These are phyloP conservation scores for Hygrophila difformis DNA, from an alignment of 257 asterid species.

Conservation along the genomic window DNA sequence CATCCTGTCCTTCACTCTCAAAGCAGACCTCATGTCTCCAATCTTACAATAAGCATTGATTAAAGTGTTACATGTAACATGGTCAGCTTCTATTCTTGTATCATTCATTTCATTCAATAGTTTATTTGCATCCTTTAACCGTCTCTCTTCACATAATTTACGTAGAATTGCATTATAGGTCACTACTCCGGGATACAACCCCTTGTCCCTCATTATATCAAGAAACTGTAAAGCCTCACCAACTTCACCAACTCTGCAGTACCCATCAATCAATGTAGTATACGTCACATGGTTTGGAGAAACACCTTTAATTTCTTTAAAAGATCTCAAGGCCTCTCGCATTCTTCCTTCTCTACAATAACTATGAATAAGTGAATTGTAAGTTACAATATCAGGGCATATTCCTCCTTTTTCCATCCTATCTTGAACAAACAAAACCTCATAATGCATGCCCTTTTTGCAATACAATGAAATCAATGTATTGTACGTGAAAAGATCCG, in stretches of 20 bases:
- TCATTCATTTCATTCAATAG: conserved; percentile 61
- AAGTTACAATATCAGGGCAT: conserved; percentile 73
- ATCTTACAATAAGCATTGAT: too few species aligned
- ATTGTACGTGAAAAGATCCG: conserved; percentile 76
- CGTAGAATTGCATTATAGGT: conserved; percentile 78
- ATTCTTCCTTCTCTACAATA: conserved; percentile 79
- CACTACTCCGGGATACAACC: conserved; percentile 55
- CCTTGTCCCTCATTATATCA: conserved; percentile 55
- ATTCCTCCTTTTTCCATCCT: conserved; percentile 67
- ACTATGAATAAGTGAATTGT: conserved; percentile 70
- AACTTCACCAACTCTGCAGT: conserved; percentile 56
- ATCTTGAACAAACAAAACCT: conserved; percentile 75
- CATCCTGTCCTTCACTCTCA: conserved; percentile 63
- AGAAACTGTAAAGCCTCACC: conserved; percentile 54
- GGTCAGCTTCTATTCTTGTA: conserved; percentile 58
- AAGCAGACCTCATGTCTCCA: conserved; percentile 70
- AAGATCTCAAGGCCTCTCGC: conserved; percentile 77
- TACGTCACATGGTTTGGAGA: conserved; percentile 69
- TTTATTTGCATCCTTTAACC: conserved; percentile 54
- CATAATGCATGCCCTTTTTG: conserved; percentile 84
- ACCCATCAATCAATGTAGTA: conserved; percentile 82
- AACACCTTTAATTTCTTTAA: conserved; percentile 53
- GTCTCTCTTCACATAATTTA: conserved; percentile 73
- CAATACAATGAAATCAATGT: conserved; percentile 78
- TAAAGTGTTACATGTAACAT: conserved; percentile 75